Base-by-base conservation (phyloP, 1,284 basidiomycete genomes). In the Apiotrichum akiyoshidainum region DNA sequence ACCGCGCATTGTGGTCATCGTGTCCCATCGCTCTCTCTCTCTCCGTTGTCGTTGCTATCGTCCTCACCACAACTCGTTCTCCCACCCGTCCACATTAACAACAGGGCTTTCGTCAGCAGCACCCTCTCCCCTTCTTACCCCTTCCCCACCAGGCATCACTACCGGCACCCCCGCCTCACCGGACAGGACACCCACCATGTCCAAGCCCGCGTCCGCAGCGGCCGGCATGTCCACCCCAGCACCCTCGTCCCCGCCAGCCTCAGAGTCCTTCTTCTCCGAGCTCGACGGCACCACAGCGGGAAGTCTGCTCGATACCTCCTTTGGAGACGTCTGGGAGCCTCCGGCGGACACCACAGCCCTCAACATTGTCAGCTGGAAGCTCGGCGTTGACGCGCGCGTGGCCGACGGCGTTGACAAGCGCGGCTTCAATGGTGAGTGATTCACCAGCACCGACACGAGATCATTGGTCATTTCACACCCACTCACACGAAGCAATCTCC, bases 401-500 rank as follows among this genome's bases (percentile, higher is more conserved):
- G 70, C 67, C 53, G 72, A 73, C 57, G 73, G 71, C 1, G 64
- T 72, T 12, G 73, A 73, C 45, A 73, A 71, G 54, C 63, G 75
- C 8, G 75, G 75, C 10, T 76, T 76, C 65, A 75, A 76, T 47
- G 73, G 74, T 73, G 40, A 40, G 66, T 46, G 8, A 7, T 22
- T 12, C 19, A 13, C 14, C 21, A 5, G 10, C 11, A 16, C 14
- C 22, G 8, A 2, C 44, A 17, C 12, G 21, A 7, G 26, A 22
- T 31, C 37, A 4, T 13, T 2, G 14, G 5, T 6, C 16, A 16
- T 11, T 40, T 21, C 12, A 9, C 39, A n/a, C 8, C 8, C 9
- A 21, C 21, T 2, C 6, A n/a, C 39, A 21, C 50, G 5, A 37
- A 80, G 87, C 87, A 26, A 86, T 88, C 60, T 87, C 87, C 10